Conservation (phyloP, 495 filamentous ascomycete species). For the Annulohypoxylon stygium region DNA sequence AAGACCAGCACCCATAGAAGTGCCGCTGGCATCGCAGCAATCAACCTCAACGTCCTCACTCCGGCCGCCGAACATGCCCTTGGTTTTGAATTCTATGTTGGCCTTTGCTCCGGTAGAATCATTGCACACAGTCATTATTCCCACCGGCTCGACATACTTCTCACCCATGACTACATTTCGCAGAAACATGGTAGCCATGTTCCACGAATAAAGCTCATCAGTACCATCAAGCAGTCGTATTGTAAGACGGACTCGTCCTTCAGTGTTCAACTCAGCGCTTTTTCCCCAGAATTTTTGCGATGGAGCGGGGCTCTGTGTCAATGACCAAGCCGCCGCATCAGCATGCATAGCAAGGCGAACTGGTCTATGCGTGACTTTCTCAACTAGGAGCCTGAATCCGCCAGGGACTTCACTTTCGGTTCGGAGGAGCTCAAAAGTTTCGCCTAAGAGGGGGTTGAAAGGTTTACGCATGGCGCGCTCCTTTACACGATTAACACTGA, state of each 20-base stretch:
- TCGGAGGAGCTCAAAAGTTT: slow-evolving; percentile 93
- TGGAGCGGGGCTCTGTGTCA: slow-evolving; percentile 86
- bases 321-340: slow-evolving; percentile 84
- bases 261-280: slow-evolving; percentile 90
- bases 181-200: slow-evolving; percentile 85
- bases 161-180: slow-evolving; percentile 97
- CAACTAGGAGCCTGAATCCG: slow-evolving; percentile 87
- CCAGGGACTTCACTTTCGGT: slow-evolving; percentile 77
- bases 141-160: slow-evolving; percentile 97
- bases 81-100: slow-evolving; percentile 85
- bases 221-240: slow-evolving; percentile 71
- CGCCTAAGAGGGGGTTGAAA: slow-evolving; percentile 97
- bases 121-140: slow-evolving; percentile 82
- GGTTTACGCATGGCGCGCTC: slow-evolving; percentile 96
- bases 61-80: slow-evolving; percentile 96
- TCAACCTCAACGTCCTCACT: slow-evolving; percentile 89
- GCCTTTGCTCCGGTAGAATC: slow-evolving; percentile 85
- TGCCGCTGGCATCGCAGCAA: slow-evolving; percentile 73
- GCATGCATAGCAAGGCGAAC: slow-evolving; percentile 94
- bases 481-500: slow-evolving; percentile 82
- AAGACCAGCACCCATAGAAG: slow-evolving; percentile 71
- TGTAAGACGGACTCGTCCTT: slow-evolving; percentile 82
- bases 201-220: slow-evolving; percentile 87
- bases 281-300: slow-evolving; percentile 99
- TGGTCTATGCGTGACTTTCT: slow-evolving; percentile 93